A percentile compares a stretch with the other conserved stretches of the same genome.
phyloP scores from a whole-genome alignment of 2,329 filamentous ascomycete species.

The Polychaeton citri region DNA sequence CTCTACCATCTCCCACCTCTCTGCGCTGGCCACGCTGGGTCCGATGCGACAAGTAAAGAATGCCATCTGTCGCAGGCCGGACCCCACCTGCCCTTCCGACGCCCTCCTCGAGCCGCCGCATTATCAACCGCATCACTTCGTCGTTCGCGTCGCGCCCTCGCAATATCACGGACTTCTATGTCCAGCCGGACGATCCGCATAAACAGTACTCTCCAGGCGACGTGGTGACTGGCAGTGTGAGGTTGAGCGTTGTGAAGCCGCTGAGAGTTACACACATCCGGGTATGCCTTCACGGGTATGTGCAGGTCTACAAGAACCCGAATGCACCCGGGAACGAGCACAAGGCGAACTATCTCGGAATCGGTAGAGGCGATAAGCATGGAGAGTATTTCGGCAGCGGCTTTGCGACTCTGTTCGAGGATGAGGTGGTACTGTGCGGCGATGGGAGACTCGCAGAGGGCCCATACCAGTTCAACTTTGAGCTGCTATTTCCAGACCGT shows the following conservation, averaged over 20 bases:
- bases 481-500: conserved; percentile 55
- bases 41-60: conserved; percentile 1
- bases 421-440: conserved; percentile 67
- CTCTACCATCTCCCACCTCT: neutral
- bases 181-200: conserved; percentile 64
- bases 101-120: conserved; percentile 17
- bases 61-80: conserved; percentile 5
- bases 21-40: neutral
- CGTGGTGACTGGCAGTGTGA: conserved; percentile 57
- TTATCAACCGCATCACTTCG: conserved; percentile 42
- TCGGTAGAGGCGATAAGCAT: conserved; percentile 38
- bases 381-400: conserved; percentile 59
- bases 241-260: conserved; percentile 60
- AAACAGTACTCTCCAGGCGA: conserved; percentile 65
- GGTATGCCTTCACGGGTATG: conserved; percentile 64
- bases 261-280: conserved; percentile 68
- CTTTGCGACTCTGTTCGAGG: conserved; percentile 68
- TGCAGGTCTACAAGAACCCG: conserved; percentile 62
- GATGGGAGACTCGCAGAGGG: conserved; percentile 63
- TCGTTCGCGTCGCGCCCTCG: conserved; percentile 44
- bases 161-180: conserved; percentile 64
- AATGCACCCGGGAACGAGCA: conserved; percentile 43
- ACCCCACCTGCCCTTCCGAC: conserved; percentile 2
- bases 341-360: conserved; percentile 37
- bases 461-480: conserved; percentile 67